Conservation (phyloP, 352 stramenopile genomes). For the Phytophthora ramorum region DNA sequence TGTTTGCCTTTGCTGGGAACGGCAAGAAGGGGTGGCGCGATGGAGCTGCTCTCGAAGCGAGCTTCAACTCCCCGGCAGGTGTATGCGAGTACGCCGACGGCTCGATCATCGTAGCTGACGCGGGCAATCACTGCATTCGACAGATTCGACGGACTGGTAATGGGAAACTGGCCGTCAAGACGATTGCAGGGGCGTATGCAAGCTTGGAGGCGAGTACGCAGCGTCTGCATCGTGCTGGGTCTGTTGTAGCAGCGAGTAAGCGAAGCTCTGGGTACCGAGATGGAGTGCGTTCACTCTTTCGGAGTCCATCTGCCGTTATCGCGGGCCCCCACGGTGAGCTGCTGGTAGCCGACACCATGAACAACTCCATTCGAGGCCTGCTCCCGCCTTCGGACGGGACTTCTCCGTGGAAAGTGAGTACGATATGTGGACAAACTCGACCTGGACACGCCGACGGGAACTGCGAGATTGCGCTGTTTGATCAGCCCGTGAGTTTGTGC, state of each 20-base stretch:
- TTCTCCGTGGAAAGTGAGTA: constrained; percentile 34
- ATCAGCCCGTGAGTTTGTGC: constrained; percentile 47
- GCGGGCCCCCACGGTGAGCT: constrained; percentile 38
- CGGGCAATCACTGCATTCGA: constrained; percentile 66
- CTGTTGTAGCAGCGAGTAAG: constrained; percentile 8
- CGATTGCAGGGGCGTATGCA: constrained; percentile 42
- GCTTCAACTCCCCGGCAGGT: constrained; percentile 49
- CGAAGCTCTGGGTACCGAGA: constrained; percentile 39
- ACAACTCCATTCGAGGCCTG: constrained; percentile 60
- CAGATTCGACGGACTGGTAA: constrained; percentile 36
- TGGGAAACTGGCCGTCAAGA: constrained; percentile 42
- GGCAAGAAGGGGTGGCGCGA: constrained; percentile 54
- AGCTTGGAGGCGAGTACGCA: constrained; percentile 6
- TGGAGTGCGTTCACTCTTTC: constrained; percentile 47
- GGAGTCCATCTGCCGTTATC: constrained; percentile 45
- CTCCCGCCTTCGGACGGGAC: constrained; percentile 10
- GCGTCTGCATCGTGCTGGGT: not conserved
- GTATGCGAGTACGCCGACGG: constrained; percentile 50
- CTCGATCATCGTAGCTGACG: constrained; percentile 53
- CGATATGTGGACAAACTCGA: constrained; percentile 34
- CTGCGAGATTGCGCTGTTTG: constrained; percentile 42
- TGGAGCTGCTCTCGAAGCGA: constrained; percentile 42
- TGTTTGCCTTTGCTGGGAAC: constrained; percentile 54
- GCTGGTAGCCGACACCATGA: constrained; percentile 64
- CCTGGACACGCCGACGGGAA: constrained; percentile 44